phyloP scores from a whole-genome alignment of 225 moss, liverwort and hornwort genomes.

The Physcomitrellopsis africana region DNA sequence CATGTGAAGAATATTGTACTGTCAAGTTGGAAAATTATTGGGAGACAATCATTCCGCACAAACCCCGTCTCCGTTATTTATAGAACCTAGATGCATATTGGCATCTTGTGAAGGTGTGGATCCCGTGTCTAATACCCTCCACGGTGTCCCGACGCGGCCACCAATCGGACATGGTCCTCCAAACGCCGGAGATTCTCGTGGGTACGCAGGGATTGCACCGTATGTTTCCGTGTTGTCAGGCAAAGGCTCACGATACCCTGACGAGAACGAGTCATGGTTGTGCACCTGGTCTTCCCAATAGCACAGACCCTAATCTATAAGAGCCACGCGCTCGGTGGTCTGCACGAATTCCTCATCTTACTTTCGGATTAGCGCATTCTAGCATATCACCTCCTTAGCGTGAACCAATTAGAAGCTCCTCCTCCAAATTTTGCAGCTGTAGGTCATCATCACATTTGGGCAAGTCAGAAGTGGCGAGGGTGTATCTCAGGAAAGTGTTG shows the following conservation, averaged over 20 bases:
- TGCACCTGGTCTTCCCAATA: background rate
- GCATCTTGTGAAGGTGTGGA: too few relatives aligned
- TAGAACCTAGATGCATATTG: too few relatives aligned
- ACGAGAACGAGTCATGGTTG: slow-evolving; percentile 12
- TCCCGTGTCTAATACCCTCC: too few relatives aligned
- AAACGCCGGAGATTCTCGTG: background rate
- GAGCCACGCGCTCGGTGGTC: background rate
- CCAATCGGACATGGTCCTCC: background rate
- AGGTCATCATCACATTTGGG: background rate
- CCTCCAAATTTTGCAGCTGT: background rate
- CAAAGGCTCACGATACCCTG: background rate
- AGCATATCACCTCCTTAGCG: too few relatives aligned
- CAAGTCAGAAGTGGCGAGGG: too few relatives aligned
- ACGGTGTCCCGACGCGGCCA: too few relatives aligned
- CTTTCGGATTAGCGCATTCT: background rate
- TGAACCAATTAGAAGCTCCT: too few relatives aligned
- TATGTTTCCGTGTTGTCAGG: background rate
- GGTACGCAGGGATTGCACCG: background rate
- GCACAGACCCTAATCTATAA: background rate
- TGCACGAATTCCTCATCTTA: background rate
- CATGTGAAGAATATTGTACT: too few relatives aligned
- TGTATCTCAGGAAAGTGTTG: too few relatives aligned
- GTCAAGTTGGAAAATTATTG: too few relatives aligned
- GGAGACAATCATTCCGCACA: too few relatives aligned
- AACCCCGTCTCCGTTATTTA: too few relatives aligned